Conservation (phyloP, 2,329 filamentous ascomycete species). For the Dactylellina sp. region DNA sequence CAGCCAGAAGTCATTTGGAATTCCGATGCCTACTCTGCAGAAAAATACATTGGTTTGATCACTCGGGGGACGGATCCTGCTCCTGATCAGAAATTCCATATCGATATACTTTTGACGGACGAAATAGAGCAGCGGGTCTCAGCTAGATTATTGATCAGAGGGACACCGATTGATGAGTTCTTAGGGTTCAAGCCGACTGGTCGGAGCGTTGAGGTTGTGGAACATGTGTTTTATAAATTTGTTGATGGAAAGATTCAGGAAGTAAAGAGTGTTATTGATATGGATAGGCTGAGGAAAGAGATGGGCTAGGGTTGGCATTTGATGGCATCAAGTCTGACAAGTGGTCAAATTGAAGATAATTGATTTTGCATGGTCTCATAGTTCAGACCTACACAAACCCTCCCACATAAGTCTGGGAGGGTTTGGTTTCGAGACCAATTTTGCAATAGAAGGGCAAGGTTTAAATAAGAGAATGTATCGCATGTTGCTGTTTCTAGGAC, state of each 20-base stretch:
- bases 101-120: conserved; percentile 33
- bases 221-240: conserved; percentile 51
- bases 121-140: conserved; percentile 27
- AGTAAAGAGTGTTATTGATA: conserved; percentile 51
- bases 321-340: too few relatives aligned
- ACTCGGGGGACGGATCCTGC: conserved; percentile 37
- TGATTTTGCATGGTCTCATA: too few relatives aligned
- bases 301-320: conserved; percentile 11
- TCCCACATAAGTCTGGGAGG: too few relatives aligned
- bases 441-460: too few relatives aligned
- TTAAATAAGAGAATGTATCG: not conserved
- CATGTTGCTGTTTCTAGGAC: not conserved
- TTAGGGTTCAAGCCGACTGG: conserved; percentile 33
- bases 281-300: conserved; percentile 42
- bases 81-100: conserved; percentile 42
- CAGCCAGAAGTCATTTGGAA: conserved; percentile 46
- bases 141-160: conserved; percentile 32
- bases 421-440: too few relatives aligned
- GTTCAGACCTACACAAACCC: too few relatives aligned
- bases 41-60: conserved; percentile 43
- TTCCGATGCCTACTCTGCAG: conserved; percentile 18
- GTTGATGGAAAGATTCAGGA: conserved; percentile 36
- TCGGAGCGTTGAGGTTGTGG: conserved; percentile 33
- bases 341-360: too few relatives aligned
- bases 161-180: conserved; percentile 42